Conservation (phyloP, 306 rosid species). For the Ochetophila trinervis region DNA sequence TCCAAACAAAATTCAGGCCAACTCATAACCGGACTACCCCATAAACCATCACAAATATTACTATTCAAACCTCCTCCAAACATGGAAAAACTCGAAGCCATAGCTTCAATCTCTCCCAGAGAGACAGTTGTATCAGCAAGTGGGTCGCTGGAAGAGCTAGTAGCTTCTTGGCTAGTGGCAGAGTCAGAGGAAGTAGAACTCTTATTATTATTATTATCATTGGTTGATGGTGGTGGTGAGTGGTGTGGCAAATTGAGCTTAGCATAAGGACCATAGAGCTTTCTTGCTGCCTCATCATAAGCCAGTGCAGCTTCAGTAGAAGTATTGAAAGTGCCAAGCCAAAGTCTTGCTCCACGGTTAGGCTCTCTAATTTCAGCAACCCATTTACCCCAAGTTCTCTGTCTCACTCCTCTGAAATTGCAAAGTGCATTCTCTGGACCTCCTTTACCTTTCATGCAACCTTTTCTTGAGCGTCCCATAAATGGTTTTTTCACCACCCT, state of each 20-base stretch:
- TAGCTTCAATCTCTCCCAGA: not conserved
- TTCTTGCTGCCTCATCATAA: constrained; percentile 29
- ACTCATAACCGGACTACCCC: not conserved
- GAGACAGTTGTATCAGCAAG: not conserved
- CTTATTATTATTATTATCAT: too few relatives aligned
- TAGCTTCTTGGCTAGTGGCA: not conserved
- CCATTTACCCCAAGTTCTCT: constrained; percentile 43
- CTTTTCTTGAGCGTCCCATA: constrained; percentile 28
- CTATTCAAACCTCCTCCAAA: not conserved
- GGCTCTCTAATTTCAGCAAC: constrained; percentile 36
- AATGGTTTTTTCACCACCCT: not conserved
- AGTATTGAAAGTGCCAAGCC: constrained; percentile 38
- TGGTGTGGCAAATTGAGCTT: constrained; percentile 26
- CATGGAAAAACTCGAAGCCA: not conserved
- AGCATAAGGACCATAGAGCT: constrained; percentile 26
- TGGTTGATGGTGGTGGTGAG: not conserved
- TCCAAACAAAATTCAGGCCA: constrained; percentile 13
- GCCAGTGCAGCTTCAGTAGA: constrained; percentile 31
- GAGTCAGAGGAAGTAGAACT: not conserved
- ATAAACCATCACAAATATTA: not conserved
- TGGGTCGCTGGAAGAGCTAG: not conserved
- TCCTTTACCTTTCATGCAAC: constrained; percentile 35
- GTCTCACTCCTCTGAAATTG: constrained; percentile 34
- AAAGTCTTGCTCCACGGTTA: constrained; percentile 26
- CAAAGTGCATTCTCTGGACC: constrained; percentile 29